Base-by-base conservation (phyloP, 2,329 filamentous ascomycete species). In the Paecilomyces dactylethromorphus region DNA sequence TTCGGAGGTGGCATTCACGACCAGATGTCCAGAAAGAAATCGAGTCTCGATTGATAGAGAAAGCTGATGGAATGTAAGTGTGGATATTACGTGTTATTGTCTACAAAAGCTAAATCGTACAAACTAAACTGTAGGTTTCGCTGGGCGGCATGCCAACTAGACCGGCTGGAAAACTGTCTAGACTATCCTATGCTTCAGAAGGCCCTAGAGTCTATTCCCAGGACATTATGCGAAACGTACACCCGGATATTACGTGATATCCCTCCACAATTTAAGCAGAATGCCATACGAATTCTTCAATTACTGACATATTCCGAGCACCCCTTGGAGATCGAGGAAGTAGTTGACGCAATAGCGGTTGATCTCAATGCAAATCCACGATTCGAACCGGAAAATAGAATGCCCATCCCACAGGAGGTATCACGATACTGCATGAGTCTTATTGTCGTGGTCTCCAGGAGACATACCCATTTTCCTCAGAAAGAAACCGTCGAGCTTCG, bases 141-240 rank as follows among this genome's bases (percentile, higher is more conserved):
- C 12, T 69, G 64, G 66, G 66, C 63, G 13, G 59, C 59, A 54
- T 70, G 68, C 51, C 66, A 70, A 52, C 59, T 71, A 33, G 64
- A 67, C 31, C 59, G 59, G 18, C 58, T 71, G 21, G 53, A 63
- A 49, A 58, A 60, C 12, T 69, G 65, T 55, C 35, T 64, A 7
- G 60, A 62, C 49, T 57, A 58, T 10, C 56, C 26, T 12, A 58
- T 51, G 13, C 35, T 69, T 4, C 58, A 60, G 31, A 56, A 63
- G 10, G 55, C 62, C 10, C 59, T 70, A 35, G 53, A 15, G 15
- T 60, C 58, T 26, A 55, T 69, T 21, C 68, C 66, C 3, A 63
- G 60, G 55, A 65, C 63, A 22, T 56, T 69, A 31, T 61, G 67
- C 32, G 67, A 64, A 54, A 68, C 65, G 6, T 70, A 68, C 55